A percentile compares a stretch with the other conserved stretches of the same genome.
Conservation (phyloP, 495 filamentous ascomycete genomes). For the Penicillium subrubescens region DNA sequence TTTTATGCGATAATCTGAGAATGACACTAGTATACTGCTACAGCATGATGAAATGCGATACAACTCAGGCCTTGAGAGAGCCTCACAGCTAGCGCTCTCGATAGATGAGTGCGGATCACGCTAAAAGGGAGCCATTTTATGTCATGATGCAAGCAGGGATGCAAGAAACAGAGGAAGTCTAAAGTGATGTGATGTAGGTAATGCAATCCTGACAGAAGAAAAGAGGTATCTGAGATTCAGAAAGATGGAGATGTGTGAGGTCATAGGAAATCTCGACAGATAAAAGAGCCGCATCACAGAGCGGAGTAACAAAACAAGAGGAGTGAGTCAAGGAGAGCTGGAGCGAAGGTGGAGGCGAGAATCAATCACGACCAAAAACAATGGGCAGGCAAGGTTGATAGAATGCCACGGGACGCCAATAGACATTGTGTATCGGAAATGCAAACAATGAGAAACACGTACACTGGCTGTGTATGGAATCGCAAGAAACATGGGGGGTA, state of each 20-base stretch:
- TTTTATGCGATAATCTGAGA: not conserved
- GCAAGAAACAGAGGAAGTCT: constrained; percentile 12
- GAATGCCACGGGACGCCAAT: not conserved
- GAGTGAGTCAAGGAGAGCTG: constrained; percentile 8
- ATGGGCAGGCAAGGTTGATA: not conserved
- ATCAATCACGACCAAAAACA: not conserved
- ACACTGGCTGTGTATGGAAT: constrained; percentile 25
- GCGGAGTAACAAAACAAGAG: constrained; percentile 1
- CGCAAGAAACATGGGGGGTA: constrained; percentile 32
- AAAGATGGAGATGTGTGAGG: not conserved
- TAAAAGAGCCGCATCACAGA: constrained; percentile 8
- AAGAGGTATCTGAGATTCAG: constrained; percentile 5
- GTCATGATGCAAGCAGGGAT: constrained; percentile 6
- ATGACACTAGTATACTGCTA: not conserved
- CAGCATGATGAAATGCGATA: not conserved
- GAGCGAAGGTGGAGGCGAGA: constrained; percentile 5
- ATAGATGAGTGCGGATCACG: not conserved
- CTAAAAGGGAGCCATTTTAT: not conserved
- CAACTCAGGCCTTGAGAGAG: no score
- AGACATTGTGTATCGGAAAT: constrained; percentile 13
- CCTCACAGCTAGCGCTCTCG: not conserved
- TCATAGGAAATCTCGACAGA: constrained; percentile 15
- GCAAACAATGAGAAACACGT: constrained; percentile 16
- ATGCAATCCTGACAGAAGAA: constrained; percentile 3
- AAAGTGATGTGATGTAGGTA: constrained; percentile 2